phyloP scores from a whole-genome alignment of 2,329 filamentous ascomycete species.

The Colletotrichum tabaci region DNA sequence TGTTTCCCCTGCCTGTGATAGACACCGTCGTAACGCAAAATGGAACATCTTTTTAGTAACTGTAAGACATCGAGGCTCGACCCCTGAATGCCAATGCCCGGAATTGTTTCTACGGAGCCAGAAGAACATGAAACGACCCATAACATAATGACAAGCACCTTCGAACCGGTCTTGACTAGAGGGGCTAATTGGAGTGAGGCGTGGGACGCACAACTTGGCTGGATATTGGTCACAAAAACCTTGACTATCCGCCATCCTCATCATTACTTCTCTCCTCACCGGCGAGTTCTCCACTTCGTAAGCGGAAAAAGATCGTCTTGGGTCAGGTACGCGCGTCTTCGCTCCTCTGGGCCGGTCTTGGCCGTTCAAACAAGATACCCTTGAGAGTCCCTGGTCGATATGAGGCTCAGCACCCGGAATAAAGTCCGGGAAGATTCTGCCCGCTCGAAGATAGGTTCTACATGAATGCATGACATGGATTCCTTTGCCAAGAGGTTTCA shows the following conservation, averaged over 20 bases:
- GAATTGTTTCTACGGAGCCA: neutral
- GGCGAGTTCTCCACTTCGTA: neutral
- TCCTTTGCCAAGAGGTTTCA: neutral
- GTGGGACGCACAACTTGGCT: neutral
- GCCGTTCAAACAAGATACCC: neutral
- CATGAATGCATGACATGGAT: neutral
- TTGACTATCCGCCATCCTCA: neutral
- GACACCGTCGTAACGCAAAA: neutral
- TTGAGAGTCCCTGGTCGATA: neutral
- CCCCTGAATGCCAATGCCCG: neutral
- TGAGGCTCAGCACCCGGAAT: slow-evolving; percentile 2
- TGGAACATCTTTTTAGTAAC: neutral
- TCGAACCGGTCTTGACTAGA: neutral
- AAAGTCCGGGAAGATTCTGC: neutral
- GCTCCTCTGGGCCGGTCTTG: neutral
- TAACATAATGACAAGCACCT: neutral
- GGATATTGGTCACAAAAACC: neutral
- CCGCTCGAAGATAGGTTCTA: too few species aligned
- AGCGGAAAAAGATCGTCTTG: neutral
- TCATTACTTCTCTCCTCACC: neutral
- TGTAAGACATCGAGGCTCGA: neutral
- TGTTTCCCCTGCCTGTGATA: slow-evolving; percentile 4
- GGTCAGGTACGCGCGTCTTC: too few species aligned
- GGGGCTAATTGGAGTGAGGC: neutral
- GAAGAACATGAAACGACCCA: neutral